A percentile compares a stretch with the other conserved stretches of the same genome.
phyloP scores from a whole-genome alignment of 2,329 filamentous ascomycete species.

The Clonostachys rhizophaga region DNA sequence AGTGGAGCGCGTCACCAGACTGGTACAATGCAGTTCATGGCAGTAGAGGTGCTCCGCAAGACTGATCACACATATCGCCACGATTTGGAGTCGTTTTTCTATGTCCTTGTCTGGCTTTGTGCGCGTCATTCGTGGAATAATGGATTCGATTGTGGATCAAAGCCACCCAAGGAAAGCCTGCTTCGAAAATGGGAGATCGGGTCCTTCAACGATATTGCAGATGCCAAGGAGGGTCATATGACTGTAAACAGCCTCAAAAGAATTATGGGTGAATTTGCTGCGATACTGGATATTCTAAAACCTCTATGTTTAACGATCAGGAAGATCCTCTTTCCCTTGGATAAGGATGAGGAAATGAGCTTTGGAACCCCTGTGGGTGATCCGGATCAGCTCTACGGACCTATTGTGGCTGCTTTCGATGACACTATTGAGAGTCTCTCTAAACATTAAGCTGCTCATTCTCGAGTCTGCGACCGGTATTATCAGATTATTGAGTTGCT shows the following conservation, averaged over 20 bases:
- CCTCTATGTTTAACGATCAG: too few species aligned
- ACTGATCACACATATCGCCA: conserved; percentile 5
- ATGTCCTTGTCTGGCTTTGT: conserved; percentile 4
- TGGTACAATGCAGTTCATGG: conserved; percentile 25
- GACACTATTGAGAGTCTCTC: too few species aligned
- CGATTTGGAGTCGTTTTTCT: conserved; percentile 8
- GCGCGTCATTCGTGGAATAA: conserved; percentile 5
- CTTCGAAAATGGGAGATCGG: conserved; percentile 5
- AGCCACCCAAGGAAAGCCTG: neutral
- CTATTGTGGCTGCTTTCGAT: too few species aligned
- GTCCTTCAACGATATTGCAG: conserved; percentile 2
- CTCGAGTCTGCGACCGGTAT: too few species aligned
- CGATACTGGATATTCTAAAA: too few species aligned
- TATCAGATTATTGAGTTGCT: too few species aligned
- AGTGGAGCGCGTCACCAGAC: conserved; percentile 14
- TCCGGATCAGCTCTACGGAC: too few species aligned
- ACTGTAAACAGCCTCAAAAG: too few species aligned
- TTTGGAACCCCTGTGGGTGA: too few species aligned
- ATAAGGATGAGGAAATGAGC: too few species aligned
- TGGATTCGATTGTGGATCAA: neutral
- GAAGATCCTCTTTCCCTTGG: too few species aligned
- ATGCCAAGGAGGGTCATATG: conserved; percentile 1
- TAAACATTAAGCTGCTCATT: too few species aligned
- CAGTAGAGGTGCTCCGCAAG: conserved; percentile 20
- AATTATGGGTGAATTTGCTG: neutral